Evolutionary conservation across 23 red algal species (phyloP).

Genomic region (Gracilariopsis chorda): DNA sequence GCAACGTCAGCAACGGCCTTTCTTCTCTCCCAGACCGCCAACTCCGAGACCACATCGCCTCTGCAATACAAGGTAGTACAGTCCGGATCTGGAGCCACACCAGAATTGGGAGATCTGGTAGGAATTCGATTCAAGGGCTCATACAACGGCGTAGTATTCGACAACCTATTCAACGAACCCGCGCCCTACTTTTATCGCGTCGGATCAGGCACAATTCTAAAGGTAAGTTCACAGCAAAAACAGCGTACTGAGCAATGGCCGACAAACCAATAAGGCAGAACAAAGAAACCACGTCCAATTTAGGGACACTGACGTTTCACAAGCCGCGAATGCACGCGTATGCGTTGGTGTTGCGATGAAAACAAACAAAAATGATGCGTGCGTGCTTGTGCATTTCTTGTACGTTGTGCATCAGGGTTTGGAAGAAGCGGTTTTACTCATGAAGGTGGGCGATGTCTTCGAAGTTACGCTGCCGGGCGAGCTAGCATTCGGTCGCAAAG

Average conservation of each 20-base stretch:
- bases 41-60: not conserved
- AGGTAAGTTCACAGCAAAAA: slow-evolving; percentile 46
- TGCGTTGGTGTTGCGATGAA: slow-evolving; percentile 4
- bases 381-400: too few relatives aligned
- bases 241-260: not conserved
- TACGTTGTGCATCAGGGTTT: slow-evolving; percentile 61
- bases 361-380: too few relatives aligned
- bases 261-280: not conserved
- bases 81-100: slow-evolving; percentile 27
- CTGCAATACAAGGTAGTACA: slow-evolving; percentile 40
- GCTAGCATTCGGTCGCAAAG: slow-evolving; percentile 84
- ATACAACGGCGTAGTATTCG: slow-evolving; percentile 90
- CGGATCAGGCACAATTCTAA: slow-evolving; percentile 66
- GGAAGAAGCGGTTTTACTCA: slow-evolving; percentile 79
- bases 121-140: slow-evolving; percentile 85
- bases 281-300: not conserved
- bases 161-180: slow-evolving; percentile 79
- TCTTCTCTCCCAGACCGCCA: not conserved
- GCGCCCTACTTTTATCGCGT: slow-evolving; percentile 89
- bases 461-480: slow-evolving; percentile 70
- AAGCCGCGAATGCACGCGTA: slow-evolving; percentile 8
- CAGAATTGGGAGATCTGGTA: slow-evolving; percentile 79
- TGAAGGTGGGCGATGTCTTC: slow-evolving; percentile 79
- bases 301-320: slow-evolving; percentile 11
- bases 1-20: not conserved